Evolutionary conservation across 768 basidiomycete species (phyloP), one percentile per base, ranked within the genome.

Genomic region (Lentinula raphanica): DNA sequence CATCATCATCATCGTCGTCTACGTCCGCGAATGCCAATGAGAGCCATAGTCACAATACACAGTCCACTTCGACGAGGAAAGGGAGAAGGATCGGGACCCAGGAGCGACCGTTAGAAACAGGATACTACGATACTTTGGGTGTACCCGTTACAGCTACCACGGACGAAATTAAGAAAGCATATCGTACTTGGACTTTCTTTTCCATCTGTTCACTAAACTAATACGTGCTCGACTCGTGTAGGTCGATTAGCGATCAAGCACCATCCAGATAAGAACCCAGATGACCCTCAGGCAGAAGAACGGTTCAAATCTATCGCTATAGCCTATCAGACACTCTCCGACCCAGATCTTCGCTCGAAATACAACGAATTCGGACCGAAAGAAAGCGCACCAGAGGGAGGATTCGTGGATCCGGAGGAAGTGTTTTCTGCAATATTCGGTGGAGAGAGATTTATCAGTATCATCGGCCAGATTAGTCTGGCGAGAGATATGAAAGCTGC

Each of bases 401-500:
- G 91, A 2, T 92, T 84, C 64, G 87, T 94, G 50, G 93, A 96
- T 69, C 93, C 93, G 0, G 89, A 92, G 62, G 87, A 87, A 63
- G 83, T 87, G 12, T 87, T 87, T 64, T 83, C 89, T 5, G 87
- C 87, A 11, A 90, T 96, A 60, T 96, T 96, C 62, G 94, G 94
- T 44, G 93, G 93, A 2, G 92, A 94, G 53, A 74, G 86, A 29
- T 95, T 95, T 71, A 72, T 85, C 44, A 86, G 91, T 2, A 91
- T 95, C 66, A 94, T 96, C 67, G 94, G 94, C 7, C 79, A 87
- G 44, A 94, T 95, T 64, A 90, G 90, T 60, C 74, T 96, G 55
- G 94, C 91, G 29, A 79, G 82, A 64, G 94, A 96, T 65, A 94
- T 96, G 94, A 96, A 96, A 76, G 80, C 87, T 2, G 94, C 92